Percentiles rank a stretch among this genome's conserved stretches.
phyloP scores from a whole-genome alignment of 2,329 filamentous ascomycete genomes.

The Cladosporium sp. region DNA sequence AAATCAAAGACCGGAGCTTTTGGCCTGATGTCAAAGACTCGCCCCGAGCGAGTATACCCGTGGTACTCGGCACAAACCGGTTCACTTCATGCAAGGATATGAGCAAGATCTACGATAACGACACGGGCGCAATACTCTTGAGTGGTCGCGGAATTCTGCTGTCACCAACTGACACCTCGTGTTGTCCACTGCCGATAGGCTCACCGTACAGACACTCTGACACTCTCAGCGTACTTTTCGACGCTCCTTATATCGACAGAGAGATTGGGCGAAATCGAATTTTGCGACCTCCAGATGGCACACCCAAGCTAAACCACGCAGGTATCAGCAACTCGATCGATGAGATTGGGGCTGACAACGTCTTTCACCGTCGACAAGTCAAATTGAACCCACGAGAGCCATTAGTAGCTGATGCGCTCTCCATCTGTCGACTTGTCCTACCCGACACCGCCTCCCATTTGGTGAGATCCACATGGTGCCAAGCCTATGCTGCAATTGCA shows the following conservation, averaged over 20 bases:
- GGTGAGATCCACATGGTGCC: slow-evolving; percentile 34
- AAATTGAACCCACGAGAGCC: slow-evolving; percentile 29
- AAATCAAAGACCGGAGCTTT: slow-evolving; percentile 30
- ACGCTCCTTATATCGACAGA: neutral
- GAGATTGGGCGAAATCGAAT: slow-evolving; percentile 34
- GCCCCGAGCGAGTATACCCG: slow-evolving; percentile 27
- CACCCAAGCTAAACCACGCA: slow-evolving; percentile 23
- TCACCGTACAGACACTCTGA: slow-evolving; percentile 29
- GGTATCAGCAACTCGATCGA: slow-evolving; percentile 29
- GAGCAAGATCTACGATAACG: slow-evolving; percentile 25
- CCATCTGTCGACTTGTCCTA: slow-evolving; percentile 33
- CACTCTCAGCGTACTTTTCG: slow-evolving; percentile 19
- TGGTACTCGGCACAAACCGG: slow-evolving; percentile 24
- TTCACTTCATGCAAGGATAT: slow-evolving; percentile 29
- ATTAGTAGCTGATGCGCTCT: slow-evolving; percentile 28
- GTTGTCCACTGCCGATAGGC: slow-evolving; percentile 27
- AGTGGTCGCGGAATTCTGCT: slow-evolving; percentile 28
- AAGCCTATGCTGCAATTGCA: slow-evolving; percentile 27
- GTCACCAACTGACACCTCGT: slow-evolving; percentile 24
- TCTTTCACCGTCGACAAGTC: slow-evolving; percentile 33
- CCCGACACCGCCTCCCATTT: slow-evolving; percentile 26
- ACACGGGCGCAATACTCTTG: slow-evolving; percentile 27
- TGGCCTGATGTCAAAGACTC: slow-evolving; percentile 26
- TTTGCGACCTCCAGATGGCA: slow-evolving; percentile 21
- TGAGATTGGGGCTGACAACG: slow-evolving; percentile 27